Evolutionary conservation across 768 basidiomycete genomes (phyloP).

Genomic region (Phlegmacium glaucopus): DNA sequence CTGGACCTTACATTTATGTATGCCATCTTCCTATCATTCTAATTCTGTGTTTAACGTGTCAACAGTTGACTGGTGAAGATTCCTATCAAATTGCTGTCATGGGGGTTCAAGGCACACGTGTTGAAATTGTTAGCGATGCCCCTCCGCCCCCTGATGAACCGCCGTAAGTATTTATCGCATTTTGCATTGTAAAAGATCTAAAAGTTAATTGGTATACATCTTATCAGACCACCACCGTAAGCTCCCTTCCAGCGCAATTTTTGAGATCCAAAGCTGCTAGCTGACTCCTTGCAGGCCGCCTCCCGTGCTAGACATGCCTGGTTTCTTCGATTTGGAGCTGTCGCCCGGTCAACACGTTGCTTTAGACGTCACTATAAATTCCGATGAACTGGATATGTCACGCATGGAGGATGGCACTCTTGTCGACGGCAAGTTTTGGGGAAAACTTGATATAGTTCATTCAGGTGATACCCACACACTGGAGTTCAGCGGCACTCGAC

Average conservation of each 20-base stretch:
- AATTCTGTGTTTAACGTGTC: slow-evolving; percentile 2
- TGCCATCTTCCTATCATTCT: slow-evolving; percentile 19
- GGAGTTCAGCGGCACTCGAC: slow-evolving; percentile 80
- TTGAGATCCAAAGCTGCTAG: not conserved
- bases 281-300: slow-evolving; percentile 38
- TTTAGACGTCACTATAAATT: slow-evolving; percentile 74
- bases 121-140: slow-evolving; percentile 83
- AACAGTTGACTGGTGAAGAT: slow-evolving; percentile 76
- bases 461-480: slow-evolving; percentile 71
- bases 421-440: slow-evolving; percentile 86
- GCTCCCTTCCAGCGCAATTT: slow-evolving; percentile 11
- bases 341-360: slow-evolving; percentile 75
- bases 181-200: slow-evolving; percentile 11
- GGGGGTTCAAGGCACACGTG: slow-evolving; percentile 77
- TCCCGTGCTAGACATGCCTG: slow-evolving; percentile 85
- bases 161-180: slow-evolving; percentile 51
- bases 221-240: slow-evolving; percentile 46
- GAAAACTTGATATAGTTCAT: slow-evolving; percentile 81
- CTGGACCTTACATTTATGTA: slow-evolving; percentile 84
- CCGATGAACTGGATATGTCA: slow-evolving; percentile 87
- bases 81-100: slow-evolving; percentile 87
- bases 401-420: slow-evolving; percentile 86
- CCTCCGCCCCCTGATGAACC: slow-evolving; percentile 84
- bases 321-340: slow-evolving; percentile 79
- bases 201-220: slow-evolving; percentile 10